Percentiles rank a stretch among this genome's conserved stretches.
Evolutionary conservation across 257 asterid species (phyloP).

Genomic region (Buddleja alternifolia): DNA sequence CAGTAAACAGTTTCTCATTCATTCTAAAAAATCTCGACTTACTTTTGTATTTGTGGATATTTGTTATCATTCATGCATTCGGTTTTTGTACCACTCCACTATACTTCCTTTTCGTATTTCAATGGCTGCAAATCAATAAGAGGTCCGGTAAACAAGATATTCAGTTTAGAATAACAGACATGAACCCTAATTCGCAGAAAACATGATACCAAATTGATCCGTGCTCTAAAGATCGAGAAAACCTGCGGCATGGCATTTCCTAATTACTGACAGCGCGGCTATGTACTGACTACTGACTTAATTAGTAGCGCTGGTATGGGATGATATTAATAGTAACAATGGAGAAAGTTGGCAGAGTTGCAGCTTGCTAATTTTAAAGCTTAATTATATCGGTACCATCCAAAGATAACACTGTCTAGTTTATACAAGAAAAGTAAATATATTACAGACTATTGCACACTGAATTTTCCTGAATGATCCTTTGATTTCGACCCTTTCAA

Average conservation of each 20-base stretch:
- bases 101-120: background rate
- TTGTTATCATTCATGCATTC: background rate
- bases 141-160: background rate
- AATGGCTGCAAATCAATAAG: background rate
- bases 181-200: background rate
- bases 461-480: background rate
- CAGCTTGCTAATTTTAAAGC: conserved; percentile 1
- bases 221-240: background rate
- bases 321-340: no score
- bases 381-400: background rate
- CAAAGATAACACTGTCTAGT: background rate
- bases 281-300: no score
- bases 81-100: background rate
- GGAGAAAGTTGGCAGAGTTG: background rate
- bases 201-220: background rate
- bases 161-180: background rate
- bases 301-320: no score
- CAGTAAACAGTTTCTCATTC: background rate
- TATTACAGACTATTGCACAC: background rate
- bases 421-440: background rate
- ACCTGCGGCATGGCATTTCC: no score
- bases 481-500: background rate
- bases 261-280: no score
- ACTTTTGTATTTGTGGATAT: background rate
- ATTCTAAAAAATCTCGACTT: no score